Evolutionary conservation across 768 basidiomycete species (phyloP).

Genomic region (Austroboletus festivus): DNA sequence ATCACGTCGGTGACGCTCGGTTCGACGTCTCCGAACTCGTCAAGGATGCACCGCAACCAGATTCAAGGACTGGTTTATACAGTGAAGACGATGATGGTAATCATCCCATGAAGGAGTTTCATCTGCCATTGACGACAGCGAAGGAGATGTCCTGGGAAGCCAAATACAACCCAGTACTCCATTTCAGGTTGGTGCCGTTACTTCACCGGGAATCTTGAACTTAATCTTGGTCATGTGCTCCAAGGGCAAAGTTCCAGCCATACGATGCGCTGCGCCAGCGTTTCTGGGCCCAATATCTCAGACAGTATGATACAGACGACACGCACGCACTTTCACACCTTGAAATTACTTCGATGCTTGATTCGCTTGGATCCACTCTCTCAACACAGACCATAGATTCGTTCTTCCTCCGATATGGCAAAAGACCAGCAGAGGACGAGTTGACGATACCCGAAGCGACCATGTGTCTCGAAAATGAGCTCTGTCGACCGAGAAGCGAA

Average conservation of each 20-base stretch:
- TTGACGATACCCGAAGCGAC: slow-evolving; percentile 78
- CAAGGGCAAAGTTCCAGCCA: slow-evolving; percentile 90
- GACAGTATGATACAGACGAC: slow-evolving; percentile 89
- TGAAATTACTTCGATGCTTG: slow-evolving; percentile 92
- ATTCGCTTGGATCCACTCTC: slow-evolving; percentile 93
- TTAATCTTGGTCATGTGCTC: slow-evolving; percentile 4
- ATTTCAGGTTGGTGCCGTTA: slow-evolving; percentile 48
- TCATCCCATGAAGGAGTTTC: slow-evolving; percentile 68
- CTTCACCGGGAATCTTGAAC: neutral
- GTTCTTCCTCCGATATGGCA: slow-evolving; percentile 75
- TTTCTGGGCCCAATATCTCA: slow-evolving; percentile 87
- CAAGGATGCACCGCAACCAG: slow-evolving; percentile 62
- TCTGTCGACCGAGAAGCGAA: slow-evolving; percentile 69
- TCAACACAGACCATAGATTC: slow-evolving; percentile 71
- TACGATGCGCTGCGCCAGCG: slow-evolving; percentile 87
- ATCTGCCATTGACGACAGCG: slow-evolving; percentile 55
- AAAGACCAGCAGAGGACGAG: slow-evolving; percentile 62
- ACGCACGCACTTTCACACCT: slow-evolving; percentile 69
- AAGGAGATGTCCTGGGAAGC: slow-evolving; percentile 71
- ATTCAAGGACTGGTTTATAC: slow-evolving; percentile 48
- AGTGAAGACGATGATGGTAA: slow-evolving; percentile 35
- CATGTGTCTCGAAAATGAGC: slow-evolving; percentile 81
- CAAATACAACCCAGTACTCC: slow-evolving; percentile 66
- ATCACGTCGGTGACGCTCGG: slow-evolving; percentile 77
- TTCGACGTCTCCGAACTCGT: slow-evolving; percentile 73